Evolutionary conservation across 1,284 basidiomycete species (phyloP), one percentile per base, ranked within the genome.

Genomic region (Sanghuangporus weigelae): DNA sequence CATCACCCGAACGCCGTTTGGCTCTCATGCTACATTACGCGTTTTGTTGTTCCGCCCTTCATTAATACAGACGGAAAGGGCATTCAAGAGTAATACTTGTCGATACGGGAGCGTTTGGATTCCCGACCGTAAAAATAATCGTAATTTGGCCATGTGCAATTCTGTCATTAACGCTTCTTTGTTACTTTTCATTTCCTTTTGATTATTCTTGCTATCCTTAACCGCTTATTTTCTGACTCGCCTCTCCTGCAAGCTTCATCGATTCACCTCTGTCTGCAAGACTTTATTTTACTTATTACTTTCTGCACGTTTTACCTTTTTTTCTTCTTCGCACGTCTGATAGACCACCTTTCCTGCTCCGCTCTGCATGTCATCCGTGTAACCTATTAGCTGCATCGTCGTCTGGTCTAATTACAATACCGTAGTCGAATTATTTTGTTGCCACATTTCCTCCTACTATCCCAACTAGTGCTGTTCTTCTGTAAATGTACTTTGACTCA

Each of bases 141-240:
- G 14, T 56, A 61, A 61, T 54, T 56, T 55, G 38, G 38, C 50
- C 35, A 11, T 44, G 31, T 49, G 54, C 54, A 23, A 14, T 26
- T 19, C 44, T 26, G 7, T 38, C 42, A 46, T 68, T 71, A 71
- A n/a, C n/a, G n/a, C 2, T 67, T 62, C 66, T 59, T 68, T 70
- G 64, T 71, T 63, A 65, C 63, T 68, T 68, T 66, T 67, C 74
- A 70, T 63, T 10, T 38, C 14, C 55, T 57, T 36, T 71, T 69
- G 67, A 68, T 74, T 76, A 74, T 48, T 69, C 72, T 66, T 67
- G 65, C 68, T 67, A 70, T 71, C 68, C 73, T 69, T 69, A 62
- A 66, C 68, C 60, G 70, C 56, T 63, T 51, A 59, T 55, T 56
- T 50, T 53, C 40, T 23, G 26, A 31, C 35, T 59, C 62, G 26